Percentiles rank a stretch among this genome's conserved stretches.
phyloP scores from a whole-genome alignment of 495 filamentous ascomycete genomes.

The Neohortaea acidophila region DNA sequence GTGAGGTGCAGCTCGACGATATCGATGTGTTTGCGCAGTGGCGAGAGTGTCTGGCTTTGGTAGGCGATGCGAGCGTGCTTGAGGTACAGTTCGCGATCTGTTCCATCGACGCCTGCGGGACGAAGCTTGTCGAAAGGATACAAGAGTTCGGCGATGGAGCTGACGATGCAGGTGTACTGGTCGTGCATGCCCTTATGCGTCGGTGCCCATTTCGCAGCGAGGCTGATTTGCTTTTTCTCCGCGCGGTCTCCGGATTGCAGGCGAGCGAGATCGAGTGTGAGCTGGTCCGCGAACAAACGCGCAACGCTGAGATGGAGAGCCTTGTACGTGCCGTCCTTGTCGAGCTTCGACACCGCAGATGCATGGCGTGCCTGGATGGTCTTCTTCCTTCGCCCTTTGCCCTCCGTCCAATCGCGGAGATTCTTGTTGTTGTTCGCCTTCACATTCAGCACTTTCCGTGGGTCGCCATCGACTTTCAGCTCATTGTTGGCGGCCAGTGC shows the following conservation, averaged over 20 bases:
- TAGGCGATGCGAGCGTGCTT: constrained; percentile 32
- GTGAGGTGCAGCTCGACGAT: constrained; percentile 34
- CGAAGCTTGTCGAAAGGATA: constrained; percentile 21
- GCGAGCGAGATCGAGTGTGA: constrained; percentile 27
- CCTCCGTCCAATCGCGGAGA: constrained; percentile 20
- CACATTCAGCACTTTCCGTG: constrained; percentile 24
- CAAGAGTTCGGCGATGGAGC: constrained; percentile 34
- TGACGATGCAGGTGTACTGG: constrained; percentile 33
- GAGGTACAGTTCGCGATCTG: constrained; percentile 30
- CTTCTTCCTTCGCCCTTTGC: constrained; percentile 17
- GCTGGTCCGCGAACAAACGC: constrained; percentile 34
- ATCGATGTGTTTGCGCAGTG: constrained; percentile 30
- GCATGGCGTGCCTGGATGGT: constrained; percentile 24
- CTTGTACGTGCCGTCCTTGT: constrained; percentile 26
- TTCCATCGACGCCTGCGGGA: constrained; percentile 8
- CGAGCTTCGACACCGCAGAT: constrained; percentile 20
- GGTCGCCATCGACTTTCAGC: constrained; percentile 22
- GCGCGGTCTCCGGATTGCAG: constrained; percentile 22
- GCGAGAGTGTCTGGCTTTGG: constrained; percentile 25
- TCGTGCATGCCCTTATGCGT: constrained; percentile 32
- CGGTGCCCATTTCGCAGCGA: constrained; percentile 39
- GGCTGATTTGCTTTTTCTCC: constrained; percentile 27
- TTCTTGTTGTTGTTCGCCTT: constrained; percentile 10
- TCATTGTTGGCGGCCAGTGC: constrained; percentile 27
- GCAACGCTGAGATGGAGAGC: constrained; percentile 32